Evolutionary conservation across 192 early-diverging fungal genomes (phyloP).

Genomic region (Gonapodya prolifera): DNA sequence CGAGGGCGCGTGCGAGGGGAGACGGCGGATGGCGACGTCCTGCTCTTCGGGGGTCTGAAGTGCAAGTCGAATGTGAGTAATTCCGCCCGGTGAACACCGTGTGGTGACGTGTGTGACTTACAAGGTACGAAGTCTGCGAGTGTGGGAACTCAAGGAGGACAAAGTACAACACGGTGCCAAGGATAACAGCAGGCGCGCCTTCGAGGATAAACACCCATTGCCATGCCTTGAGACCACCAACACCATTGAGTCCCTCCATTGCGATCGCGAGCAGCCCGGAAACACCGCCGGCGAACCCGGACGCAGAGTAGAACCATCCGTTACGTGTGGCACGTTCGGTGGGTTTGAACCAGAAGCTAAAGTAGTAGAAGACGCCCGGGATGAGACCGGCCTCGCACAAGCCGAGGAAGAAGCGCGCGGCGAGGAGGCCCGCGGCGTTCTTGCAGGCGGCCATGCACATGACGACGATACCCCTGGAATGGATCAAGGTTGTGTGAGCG

Average conservation of each 20-base stretch:
- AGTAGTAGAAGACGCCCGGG: conserved; percentile 41
- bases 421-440: conserved; percentile 24
- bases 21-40: neutral
- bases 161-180: conserved; percentile 22
- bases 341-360: conserved; percentile 37
- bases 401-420: conserved; percentile 46
- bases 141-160: conserved; percentile 26
- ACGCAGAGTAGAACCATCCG: conserved; percentile 30
- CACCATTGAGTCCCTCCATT: conserved; percentile 1
- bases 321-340: conserved; percentile 27
- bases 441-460: conserved; percentile 35
- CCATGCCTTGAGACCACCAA: conserved; percentile 7
- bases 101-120: neutral
- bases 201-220: conserved; percentile 51
- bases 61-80: neutral
- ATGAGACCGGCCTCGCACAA: conserved; percentile 41
- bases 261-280: neutral
- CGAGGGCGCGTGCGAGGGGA: neutral
- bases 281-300: neutral
- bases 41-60: neutral
- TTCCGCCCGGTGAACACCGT: neutral
- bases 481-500: neutral
- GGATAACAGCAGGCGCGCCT: conserved; percentile 36
- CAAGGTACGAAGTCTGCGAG: neutral
- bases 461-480: conserved; percentile 36